phyloP scores from a whole-genome alignment of 2,329 filamentous ascomycete species.

The Bimuria novae-zelandiae region DNA sequence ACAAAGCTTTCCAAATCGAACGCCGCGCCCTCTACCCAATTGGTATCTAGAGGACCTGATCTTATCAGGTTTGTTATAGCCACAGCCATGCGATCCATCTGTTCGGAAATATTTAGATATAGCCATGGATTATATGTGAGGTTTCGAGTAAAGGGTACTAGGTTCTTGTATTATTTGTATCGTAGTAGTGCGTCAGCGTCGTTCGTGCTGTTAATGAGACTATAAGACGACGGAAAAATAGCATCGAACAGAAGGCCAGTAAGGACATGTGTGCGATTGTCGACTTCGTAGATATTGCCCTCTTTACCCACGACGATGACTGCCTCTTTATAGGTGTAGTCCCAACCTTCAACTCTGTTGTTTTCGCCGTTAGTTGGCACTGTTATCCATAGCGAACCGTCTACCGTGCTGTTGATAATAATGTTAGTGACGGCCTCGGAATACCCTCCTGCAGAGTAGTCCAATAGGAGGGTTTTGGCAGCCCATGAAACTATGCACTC shows the following conservation, averaged over 20 bases:
- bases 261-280: slow-evolving; percentile 6
- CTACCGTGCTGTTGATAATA: slow-evolving; percentile 5
- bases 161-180: not conserved
- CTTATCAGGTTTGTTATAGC: slow-evolving; percentile 10
- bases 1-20: slow-evolving; percentile 22
- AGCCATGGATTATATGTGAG: slow-evolving; percentile 3
- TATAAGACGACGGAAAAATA: slow-evolving; percentile 8
- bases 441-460: slow-evolving; percentile 12
- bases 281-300: not conserved
- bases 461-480: slow-evolving; percentile 12
- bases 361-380: not conserved
- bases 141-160: not conserved
- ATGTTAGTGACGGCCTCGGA: slow-evolving; percentile 12
- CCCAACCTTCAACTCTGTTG: not conserved
- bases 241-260: slow-evolving; percentile 11
- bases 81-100: slow-evolving; percentile 1
- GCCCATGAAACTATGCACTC: slow-evolving; percentile 17
- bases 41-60: not conserved
- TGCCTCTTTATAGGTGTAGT: slow-evolving; percentile 2
- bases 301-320: not conserved
- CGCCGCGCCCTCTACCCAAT: slow-evolving; percentile 12
- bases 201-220: not conserved
- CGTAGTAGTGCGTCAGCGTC: not conserved
- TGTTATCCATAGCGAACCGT: slow-evolving; percentile 7
- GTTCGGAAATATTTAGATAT: slow-evolving; percentile 3